These are phyloP conservation scores for Citrullus amarus DNA, from an alignment of 306 rosid genomes.

Conservation along the genomic window DNA sequence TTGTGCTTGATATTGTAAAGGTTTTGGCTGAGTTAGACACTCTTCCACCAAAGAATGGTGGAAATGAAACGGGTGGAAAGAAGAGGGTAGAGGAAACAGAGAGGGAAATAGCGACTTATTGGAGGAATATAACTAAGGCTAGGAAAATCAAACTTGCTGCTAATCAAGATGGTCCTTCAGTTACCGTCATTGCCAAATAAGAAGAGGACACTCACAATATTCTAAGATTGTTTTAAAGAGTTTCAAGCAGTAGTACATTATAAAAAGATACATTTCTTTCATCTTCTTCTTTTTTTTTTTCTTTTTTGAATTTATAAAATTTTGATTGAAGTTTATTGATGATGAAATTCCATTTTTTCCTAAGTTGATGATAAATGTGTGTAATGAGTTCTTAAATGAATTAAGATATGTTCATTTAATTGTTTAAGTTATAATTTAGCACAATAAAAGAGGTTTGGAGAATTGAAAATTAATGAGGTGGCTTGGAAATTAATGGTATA, in stretches of 20 bases:
- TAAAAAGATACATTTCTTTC: neutral
- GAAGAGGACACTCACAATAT: neutral
- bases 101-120: neutral
- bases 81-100: neutral
- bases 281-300: neutral
- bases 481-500: too few species aligned
- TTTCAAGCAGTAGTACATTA: neutral
- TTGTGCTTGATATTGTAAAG: neutral
- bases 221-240: neutral
- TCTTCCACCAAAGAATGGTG: neutral
- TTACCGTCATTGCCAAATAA: neutral
- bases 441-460: too few species aligned
- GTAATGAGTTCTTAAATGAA: too few species aligned
- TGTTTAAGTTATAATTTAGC: too few species aligned
- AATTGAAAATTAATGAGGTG: too few species aligned
- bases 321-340: neutral
- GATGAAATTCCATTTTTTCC: neutral
- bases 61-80: neutral
- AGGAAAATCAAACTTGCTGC: neutral
- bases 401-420: too few species aligned
- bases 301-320: neutral
- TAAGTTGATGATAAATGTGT: neutral
- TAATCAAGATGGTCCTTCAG: neutral
- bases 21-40: conserved; percentile 7
- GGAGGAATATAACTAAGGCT: neutral